phyloP scores from a whole-genome alignment of 139 green algal genomes.

The Zygnema circumcarinatum region DNA sequence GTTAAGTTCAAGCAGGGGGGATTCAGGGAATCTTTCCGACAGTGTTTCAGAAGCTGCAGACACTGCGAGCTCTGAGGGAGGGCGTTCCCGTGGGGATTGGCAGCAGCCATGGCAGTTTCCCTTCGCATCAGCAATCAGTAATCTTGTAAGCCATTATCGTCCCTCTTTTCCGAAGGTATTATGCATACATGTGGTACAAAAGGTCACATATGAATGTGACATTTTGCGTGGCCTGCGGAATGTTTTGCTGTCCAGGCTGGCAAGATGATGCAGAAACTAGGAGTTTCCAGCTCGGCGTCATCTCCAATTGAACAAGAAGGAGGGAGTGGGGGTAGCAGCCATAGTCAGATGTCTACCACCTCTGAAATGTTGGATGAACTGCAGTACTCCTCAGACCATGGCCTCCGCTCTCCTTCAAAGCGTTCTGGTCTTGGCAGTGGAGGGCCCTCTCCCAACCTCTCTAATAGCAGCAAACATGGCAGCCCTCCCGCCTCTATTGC shows the following conservation, averaged over 20 bases:
- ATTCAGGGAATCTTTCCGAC: conserved; percentile 3
- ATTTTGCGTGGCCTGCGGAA: too few species aligned
- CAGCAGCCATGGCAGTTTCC: conserved; percentile 4
- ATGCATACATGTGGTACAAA: too few species aligned
- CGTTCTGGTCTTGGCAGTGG: not conserved
- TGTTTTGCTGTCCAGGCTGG: conserved; percentile 3
- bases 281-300: not conserved
- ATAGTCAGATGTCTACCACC: not conserved
- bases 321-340: not conserved
- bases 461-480: not conserved
- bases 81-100: not conserved
- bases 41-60: not conserved
- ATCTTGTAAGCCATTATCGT: conserved; percentile 34
- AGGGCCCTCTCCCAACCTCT: not conserved
- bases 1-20: not conserved
- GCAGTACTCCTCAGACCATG: not conserved
- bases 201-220: too few species aligned
- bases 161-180: too few species aligned
- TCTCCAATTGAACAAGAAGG: not conserved
- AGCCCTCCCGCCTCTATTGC: not conserved
- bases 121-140: conserved; percentile 1
- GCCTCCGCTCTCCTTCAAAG: not conserved
- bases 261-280: conserved; percentile 16
- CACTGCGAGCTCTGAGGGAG: not conserved
- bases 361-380: not conserved